Percentiles rank a stretch among this genome's conserved stretches.
Evolutionary conservation across 352 stramenopile species (phyloP).

Genomic region (Sclerospora graminicola): DNA sequence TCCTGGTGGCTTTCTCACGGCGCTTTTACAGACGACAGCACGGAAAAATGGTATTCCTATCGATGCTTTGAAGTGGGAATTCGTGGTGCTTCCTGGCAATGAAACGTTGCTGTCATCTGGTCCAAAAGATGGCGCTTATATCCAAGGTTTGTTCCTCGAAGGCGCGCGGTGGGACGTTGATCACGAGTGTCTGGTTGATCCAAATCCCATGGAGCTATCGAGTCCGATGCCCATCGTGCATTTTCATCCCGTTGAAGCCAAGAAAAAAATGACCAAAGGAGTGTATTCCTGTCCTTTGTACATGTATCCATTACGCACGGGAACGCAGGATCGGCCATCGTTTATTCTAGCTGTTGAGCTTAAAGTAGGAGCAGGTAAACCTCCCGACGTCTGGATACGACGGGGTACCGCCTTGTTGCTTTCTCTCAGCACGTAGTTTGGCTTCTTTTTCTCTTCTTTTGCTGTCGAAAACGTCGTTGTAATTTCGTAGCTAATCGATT

Average conservation of each 20-base stretch:
- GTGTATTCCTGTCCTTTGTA: conserved; percentile 93
- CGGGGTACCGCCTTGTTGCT: conserved; percentile 89
- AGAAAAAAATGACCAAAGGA: conserved; percentile 89
- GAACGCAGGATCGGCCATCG: too few species aligned
- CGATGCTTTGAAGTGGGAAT: conserved; percentile 93
- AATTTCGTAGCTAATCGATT: conserved; percentile 71
- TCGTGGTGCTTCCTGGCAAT: conserved; percentile 86
- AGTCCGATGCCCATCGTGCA: conserved; percentile 88
- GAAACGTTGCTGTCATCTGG: conserved; percentile 66
- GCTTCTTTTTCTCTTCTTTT: conserved; percentile 16
- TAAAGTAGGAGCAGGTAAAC: conserved; percentile 76
- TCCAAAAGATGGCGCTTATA: conserved; percentile 87
- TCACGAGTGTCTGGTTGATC: conserved; percentile 82
- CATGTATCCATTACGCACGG: conserved; percentile 93
- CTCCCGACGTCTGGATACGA: conserved; percentile 90
- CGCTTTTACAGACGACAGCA: conserved; percentile 91
- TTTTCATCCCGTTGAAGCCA: conserved; percentile 92
- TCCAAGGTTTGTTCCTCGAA: conserved; percentile 89
- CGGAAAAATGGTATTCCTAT: conserved; percentile 93
- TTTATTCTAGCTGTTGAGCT: conserved; percentile 89
- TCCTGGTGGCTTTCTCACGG: conserved; percentile 91
- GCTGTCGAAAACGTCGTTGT: conserved; percentile 54
- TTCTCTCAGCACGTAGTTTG: conserved; percentile 63
- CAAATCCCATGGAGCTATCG: conserved; percentile 92
- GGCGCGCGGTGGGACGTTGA: conserved; percentile 89